These are phyloP conservation scores for Gossypium davidsonii DNA, from an alignment of 441 rosid species.

Conservation along the genomic window DNA sequence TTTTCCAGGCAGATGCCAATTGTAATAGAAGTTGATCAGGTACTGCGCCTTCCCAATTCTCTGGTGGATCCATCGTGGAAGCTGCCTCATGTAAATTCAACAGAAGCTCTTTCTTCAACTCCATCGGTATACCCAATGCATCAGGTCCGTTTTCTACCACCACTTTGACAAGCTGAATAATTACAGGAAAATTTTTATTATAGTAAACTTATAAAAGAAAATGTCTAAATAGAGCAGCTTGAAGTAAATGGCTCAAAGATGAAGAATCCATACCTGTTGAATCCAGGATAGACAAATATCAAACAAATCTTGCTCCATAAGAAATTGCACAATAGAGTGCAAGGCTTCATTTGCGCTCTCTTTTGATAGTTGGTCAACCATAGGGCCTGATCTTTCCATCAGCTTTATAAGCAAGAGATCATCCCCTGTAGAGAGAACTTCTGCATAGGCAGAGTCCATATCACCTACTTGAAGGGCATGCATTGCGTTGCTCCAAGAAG, in stretches of 20 bases:
- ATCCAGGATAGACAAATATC: constrained; percentile 90
- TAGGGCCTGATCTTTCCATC: constrained; percentile 92
- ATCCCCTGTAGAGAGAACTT: constrained; percentile 67
- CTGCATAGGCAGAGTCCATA: constrained; percentile 81
- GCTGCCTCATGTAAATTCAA: constrained; percentile 76
- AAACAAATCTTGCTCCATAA: constrained; percentile 66
- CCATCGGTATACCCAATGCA: constrained; percentile 63
- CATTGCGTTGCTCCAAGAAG: constrained; percentile 88
- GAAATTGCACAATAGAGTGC: constrained; percentile 68
- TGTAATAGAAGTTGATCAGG: constrained; percentile 82
- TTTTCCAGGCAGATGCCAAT: constrained; percentile 86
- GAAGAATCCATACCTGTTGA: constrained; percentile 64
- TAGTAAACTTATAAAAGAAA: background rate
- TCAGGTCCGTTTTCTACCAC: constrained; percentile 73
- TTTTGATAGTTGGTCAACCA: constrained; percentile 75
- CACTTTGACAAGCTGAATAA: constrained; percentile 62
- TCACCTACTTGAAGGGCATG: constrained; percentile 87
- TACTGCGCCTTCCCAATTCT: constrained; percentile 87
- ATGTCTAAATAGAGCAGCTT: background rate
- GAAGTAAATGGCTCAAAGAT: background rate
- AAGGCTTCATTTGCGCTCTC: constrained; percentile 75
- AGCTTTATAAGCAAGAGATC: constrained; percentile 88
- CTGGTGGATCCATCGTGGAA: constrained; percentile 62
- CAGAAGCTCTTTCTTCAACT: constrained; percentile 74
- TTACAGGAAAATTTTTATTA: background rate